These are phyloP conservation scores for Limtongozyma cylindracea DNA, from an alignment of 805 yeast genomes.

Conservation along the genomic window DNA sequence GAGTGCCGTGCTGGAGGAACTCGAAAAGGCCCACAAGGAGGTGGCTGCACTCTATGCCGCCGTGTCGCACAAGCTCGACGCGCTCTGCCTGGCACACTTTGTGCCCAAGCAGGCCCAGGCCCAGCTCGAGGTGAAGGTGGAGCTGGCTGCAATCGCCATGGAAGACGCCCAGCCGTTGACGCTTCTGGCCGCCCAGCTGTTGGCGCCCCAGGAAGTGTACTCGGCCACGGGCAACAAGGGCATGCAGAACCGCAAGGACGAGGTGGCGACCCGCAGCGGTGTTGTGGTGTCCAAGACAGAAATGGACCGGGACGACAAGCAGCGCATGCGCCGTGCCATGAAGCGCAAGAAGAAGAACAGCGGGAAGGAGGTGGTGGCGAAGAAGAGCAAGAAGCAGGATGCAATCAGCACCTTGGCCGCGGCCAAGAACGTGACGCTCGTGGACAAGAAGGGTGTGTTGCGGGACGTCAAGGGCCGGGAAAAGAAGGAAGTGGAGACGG, in stretches of 20 bases:
- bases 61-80: constrained; percentile 53
- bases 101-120: constrained; percentile 68
- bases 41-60: constrained; percentile 36
- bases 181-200: constrained; percentile 38
- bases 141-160: constrained; percentile 40
- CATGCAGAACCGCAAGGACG: no score
- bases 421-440: constrained; percentile 57
- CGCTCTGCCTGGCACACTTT: constrained; percentile 84
- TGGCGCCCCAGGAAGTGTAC: constrained; percentile 93
- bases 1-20: constrained; percentile 23
- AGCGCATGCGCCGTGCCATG: constrained; percentile 63
- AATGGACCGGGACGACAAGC: constrained; percentile 62
- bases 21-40: constrained; percentile 55
- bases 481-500: no score
- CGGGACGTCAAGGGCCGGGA: constrained; percentile 48
- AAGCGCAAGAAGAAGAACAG: constrained; percentile 57
- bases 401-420: constrained; percentile 45
- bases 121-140: constrained; percentile 41
- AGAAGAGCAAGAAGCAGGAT: constrained; percentile 29
- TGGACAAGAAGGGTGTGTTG: constrained; percentile 52
- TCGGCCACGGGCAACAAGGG: constrained; percentile 8
- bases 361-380: constrained; percentile 12
- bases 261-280: constrained; percentile 54
- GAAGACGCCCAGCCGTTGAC: constrained; percentile 93
- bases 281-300: constrained; percentile 63